A percentile compares a stretch with the other conserved stretches of the same genome.
These are phyloP conservation scores for Umbelopsis sp. DNA, from an alignment of 192 early-diverging fungal genomes.

Conservation along the genomic window DNA sequence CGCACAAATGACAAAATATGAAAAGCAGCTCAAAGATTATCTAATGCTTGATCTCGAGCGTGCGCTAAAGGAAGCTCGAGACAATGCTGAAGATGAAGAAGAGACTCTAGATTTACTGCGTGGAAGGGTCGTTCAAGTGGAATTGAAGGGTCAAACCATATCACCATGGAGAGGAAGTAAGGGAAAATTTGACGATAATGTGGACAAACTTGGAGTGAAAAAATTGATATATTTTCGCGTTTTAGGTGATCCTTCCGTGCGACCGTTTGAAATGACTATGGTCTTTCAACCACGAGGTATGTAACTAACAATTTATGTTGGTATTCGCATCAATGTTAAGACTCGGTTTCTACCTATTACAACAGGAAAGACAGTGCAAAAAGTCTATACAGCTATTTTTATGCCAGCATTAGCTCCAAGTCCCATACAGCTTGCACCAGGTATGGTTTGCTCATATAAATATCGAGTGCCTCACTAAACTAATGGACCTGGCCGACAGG, in stretches of 20 bases:
- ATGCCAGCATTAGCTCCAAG: slow-evolving; percentile 1
- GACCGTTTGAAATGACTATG: slow-evolving; percentile 10
- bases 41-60: slow-evolving; percentile 6
- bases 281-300: slow-evolving; percentile 6
- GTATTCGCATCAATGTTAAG: background rate
- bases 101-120: slow-evolving; percentile 1
- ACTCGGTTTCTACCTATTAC: background rate
- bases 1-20: background rate
- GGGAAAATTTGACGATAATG: too few species aligned
- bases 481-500: background rate
- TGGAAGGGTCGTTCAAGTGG: background rate
- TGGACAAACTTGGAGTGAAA: too few species aligned
- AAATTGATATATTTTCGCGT: background rate
- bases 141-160: slow-evolving; percentile 5
- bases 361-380: slow-evolving; percentile 2
- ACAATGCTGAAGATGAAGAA: background rate
- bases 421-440: background rate
- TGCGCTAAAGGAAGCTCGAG: slow-evolving; percentile 7
- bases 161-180: slow-evolving; percentile 12
- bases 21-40: slow-evolving; percentile 4
- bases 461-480: background rate
- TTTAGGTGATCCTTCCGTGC: background rate
- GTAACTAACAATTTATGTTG: background rate
- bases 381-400: background rate
- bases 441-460: background rate